Evolutionary conservation across 306 rosid genomes (phyloP).

Genomic region (barrel medic (Medicago truncatula)): DNA sequence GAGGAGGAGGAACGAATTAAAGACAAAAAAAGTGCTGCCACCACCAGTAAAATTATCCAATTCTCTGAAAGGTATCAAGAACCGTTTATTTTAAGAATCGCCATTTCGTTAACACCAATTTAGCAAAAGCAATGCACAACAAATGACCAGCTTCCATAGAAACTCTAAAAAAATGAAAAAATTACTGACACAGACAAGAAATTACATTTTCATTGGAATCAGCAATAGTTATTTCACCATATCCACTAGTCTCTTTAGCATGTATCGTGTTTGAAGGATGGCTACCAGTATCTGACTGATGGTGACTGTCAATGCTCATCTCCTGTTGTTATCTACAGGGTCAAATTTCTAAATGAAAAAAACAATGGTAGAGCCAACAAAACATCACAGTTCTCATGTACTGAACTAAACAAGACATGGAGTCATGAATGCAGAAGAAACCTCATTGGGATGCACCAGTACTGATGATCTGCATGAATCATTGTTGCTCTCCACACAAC

Average conservation of each 20-base stretch:
- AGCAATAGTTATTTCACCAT: constrained; percentile 49
- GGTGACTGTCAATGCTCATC: constrained; percentile 52
- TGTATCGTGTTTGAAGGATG: constrained; percentile 47
- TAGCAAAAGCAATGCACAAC: constrained; percentile 18
- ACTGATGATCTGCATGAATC: constrained; percentile 45
- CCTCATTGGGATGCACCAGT: constrained; percentile 51
- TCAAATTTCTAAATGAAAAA: constrained; percentile 73
- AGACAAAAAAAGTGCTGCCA: constrained; percentile 10
- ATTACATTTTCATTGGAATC: constrained; percentile 79
- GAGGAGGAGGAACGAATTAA: neutral
- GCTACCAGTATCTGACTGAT: constrained; percentile 47
- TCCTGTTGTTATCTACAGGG: constrained; percentile 84
- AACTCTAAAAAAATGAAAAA: neutral
- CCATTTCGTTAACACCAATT: constrained; percentile 21
- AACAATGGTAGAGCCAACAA: constrained; percentile 48
- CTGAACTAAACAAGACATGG: constrained; percentile 22
- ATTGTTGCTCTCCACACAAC: constrained; percentile 53
- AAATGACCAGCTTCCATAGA: constrained; percentile 3
- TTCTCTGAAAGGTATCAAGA: neutral
- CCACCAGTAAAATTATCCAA: constrained; percentile 13
- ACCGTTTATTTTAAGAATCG: neutral
- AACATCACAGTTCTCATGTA: constrained; percentile 41
- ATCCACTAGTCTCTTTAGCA: constrained; percentile 50
- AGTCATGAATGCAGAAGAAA: constrained; percentile 52
- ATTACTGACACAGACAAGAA: constrained; percentile 29